phyloP scores from a whole-genome alignment of 2,329 filamentous ascomycete genomes.

The Beauveria bassiana region DNA sequence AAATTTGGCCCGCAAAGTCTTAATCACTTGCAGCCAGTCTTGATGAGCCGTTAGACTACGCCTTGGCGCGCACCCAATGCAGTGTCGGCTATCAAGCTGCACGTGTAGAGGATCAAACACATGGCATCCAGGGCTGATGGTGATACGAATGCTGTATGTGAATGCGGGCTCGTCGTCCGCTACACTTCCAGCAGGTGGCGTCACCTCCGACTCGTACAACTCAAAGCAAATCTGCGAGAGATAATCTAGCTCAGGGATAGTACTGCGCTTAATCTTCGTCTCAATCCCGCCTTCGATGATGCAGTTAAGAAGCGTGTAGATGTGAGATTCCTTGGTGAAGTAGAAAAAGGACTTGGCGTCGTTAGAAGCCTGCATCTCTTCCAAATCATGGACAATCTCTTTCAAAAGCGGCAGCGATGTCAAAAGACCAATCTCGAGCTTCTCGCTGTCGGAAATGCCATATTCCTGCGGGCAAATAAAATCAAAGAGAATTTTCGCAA shows the following conservation, averaged over 20 bases:
- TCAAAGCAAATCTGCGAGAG: conserved; percentile 97
- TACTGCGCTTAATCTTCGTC: conserved; percentile 91
- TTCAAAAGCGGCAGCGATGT: conserved; percentile 90
- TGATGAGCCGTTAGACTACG: conserved; percentile 83
- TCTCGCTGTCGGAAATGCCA: conserved; percentile 89
- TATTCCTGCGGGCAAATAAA: conserved; percentile 99
- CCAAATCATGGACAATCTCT: conserved; percentile 93
- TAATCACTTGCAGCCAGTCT: conserved; percentile 96
- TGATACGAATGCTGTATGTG: conserved; percentile 93
- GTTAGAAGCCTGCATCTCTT: conserved; percentile 92
- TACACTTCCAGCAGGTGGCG: conserved; percentile 33
- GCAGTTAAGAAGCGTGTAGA: conserved; percentile 95
- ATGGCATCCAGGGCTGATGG: conserved; percentile 90
- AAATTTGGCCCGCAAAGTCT: conserved; percentile 89
- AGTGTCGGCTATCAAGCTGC: conserved; percentile 91
- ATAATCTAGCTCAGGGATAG: conserved; percentile 95
- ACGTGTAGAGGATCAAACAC: conserved; percentile 95
- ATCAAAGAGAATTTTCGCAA: conserved; percentile 93
- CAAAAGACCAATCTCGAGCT: conserved; percentile 94
- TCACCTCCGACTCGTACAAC: conserved; percentile 89
- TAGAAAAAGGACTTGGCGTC: conserved; percentile 97
- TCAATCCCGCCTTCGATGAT: conserved; percentile 95
- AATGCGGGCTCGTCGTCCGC: conserved; percentile 59
- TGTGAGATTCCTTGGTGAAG: conserved; percentile 98
- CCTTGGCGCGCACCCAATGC: conserved; percentile 88